Base-by-base conservation (phyloP, 2,329 filamentous ascomycete species). In the Arthrobotrys musiformis region DNA sequence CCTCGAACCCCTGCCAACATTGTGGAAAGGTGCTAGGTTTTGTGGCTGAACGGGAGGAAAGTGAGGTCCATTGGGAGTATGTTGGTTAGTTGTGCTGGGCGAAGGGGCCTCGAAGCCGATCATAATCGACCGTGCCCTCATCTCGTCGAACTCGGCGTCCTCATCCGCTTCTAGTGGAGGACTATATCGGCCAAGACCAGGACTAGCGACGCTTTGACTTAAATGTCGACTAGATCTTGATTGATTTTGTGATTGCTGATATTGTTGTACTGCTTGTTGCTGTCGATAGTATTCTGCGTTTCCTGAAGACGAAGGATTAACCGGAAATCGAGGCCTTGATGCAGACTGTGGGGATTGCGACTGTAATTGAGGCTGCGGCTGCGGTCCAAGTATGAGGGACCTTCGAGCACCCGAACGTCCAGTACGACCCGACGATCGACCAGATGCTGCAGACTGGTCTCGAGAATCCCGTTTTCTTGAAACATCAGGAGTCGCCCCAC, bases 21-120 rank as follows among this genome's bases (percentile, higher is more conserved):
- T 76, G 30, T 73, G 76, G 24, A 79, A 79, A 22, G 72, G 66
- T 42, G 70, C 74, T 7, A 79, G 69, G 30, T 81, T 80, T 40
- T 81, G 74, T 33, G 79, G 78, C 22, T 79, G 77, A 13, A 80
- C 58, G 40, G 79, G 79, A 22, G 81, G 81, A 56, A 82, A 81
- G 17, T 35, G 42, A 24, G 40, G 35, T 30, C 52, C 63, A 26
- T 30, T 66, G 8, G 52, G 44, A 44, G 72, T 60, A 33, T 56
- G 37, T 50, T 61, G 58, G 8, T 11, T 50, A 28, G 26, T 40
- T 5, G 50, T 66, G n/a, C 64, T 46, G 15, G 72, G 72, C 22
- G 72, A 76, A 19, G 72, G 48, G 22, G 56, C 56, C 40, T 76
- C 72, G 30, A 76, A 70, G 17, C 72, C 72, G 40, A 76, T 76